A percentile compares a stretch with the other conserved stretches of the same genome.
These are phyloP conservation scores for Chloris gayana DNA, from an alignment of 176 grass and related monocot genomes.

Conservation along the genomic window DNA sequence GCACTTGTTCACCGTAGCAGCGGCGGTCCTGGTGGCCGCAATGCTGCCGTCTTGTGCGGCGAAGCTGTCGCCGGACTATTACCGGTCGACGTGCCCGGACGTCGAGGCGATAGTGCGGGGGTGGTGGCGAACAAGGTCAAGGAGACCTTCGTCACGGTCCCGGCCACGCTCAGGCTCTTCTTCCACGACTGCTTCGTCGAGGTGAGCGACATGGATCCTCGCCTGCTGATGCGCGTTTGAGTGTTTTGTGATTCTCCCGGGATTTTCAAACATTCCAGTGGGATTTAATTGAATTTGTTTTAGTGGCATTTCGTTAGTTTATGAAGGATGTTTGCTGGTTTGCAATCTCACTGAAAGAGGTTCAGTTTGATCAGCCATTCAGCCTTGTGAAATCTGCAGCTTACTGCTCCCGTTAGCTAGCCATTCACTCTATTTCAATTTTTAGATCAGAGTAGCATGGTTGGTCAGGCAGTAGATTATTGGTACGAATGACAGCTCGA, in stretches of 20 bases:
- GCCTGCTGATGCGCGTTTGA: not conserved
- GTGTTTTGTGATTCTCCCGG: not conserved
- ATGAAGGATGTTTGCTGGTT: not conserved
- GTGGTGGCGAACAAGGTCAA: constrained; percentile 50
- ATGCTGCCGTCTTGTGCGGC: constrained; percentile 13
- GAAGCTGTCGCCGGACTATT: constrained; percentile 45
- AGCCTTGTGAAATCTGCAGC: not conserved
- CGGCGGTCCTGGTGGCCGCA: not conserved
- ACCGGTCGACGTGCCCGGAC: constrained; percentile 54
- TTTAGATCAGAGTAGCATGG: not conserved
- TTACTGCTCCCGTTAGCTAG: not conserved
- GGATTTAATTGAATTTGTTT: not conserved
- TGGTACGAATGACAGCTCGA: constrained; percentile 25
- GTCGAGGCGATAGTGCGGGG: constrained; percentile 55
- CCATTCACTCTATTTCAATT: not conserved
- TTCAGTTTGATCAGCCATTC: not conserved
- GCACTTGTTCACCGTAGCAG: not conserved
- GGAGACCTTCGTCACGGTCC: constrained; percentile 57
- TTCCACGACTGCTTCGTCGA: constrained; percentile 71
- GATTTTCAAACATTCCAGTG: not conserved
- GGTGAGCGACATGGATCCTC: constrained; percentile 25
- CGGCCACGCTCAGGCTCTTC: constrained; percentile 64
- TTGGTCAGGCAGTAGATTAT: constrained; percentile 29
- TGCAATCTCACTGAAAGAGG: not conserved
- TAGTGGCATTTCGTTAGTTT: not conserved